Percentiles rank a stretch among this genome's conserved stretches.
Evolutionary conservation across 2,329 filamentous ascomycete species (phyloP).

Genomic region (Aureobasidium vineae): DNA sequence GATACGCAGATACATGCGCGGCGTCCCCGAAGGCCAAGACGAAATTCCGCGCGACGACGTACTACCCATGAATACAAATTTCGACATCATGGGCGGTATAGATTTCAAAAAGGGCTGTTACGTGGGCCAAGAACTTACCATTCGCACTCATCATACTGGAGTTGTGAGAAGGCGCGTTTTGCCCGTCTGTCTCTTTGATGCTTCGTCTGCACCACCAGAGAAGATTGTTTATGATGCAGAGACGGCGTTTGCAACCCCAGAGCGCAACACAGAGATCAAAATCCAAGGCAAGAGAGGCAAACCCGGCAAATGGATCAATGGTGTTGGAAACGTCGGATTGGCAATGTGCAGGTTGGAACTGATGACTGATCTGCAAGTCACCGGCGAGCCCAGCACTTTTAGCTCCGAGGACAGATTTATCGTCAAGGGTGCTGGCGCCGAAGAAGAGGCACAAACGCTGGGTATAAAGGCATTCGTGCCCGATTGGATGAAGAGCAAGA

Average conservation of each 20-base stretch:
- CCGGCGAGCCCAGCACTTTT: conserved; percentile 63
- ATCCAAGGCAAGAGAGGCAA: conserved; percentile 53
- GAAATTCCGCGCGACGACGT: conserved; percentile 72
- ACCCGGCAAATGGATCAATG: conserved; percentile 75
- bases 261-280: conserved; percentile 51
- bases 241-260: conserved; percentile 36
- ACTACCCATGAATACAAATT: conserved; percentile 83
- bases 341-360: conserved; percentile 83
- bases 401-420: conserved; percentile 56
- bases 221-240: conserved; percentile 51
- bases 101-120: conserved; percentile 98
- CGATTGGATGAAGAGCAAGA: conserved; percentile 61
- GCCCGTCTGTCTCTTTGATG: conserved; percentile 70
- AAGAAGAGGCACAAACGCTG: conserved; percentile 32
- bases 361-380: conserved; percentile 78
- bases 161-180: conserved; percentile 89
- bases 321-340: conserved; percentile 81
- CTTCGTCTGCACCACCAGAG: conserved; percentile 42
- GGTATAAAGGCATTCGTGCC: conserved; percentile 68
- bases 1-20: conserved; percentile 72
- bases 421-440: conserved; percentile 30
- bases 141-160: conserved; percentile 89
- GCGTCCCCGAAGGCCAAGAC: conserved; percentile 78
- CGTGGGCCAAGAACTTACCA: conserved; percentile 93
- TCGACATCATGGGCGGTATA: conserved; percentile 81